Evolutionary conservation across 495 filamentous ascomycete genomes (phyloP), one percentile per base, ranked within the genome.

Genomic region (Copromyces sp.): DNA sequence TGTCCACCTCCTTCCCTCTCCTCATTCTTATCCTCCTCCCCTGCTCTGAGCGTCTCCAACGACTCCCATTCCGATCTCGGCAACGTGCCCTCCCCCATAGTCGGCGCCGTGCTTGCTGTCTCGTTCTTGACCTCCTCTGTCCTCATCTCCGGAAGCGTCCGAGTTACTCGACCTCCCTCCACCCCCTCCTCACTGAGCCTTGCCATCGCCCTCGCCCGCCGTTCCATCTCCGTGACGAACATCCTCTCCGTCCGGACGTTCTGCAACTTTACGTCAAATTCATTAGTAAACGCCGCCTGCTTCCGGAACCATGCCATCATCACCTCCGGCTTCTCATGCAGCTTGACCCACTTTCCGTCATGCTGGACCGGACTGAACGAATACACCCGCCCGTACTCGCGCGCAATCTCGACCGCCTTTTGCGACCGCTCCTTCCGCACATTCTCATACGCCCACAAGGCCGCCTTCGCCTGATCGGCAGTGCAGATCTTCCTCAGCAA

Each of bases 251-350:
- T 80, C 29, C 69, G 45, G 9, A 77, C 75, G 29, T 81, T 82
- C 72, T 83, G 80, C 38, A 69, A 68, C 72, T 59, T 35, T 7
- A 83, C 73, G 47, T 83, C 78, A 9, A 76, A 76, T 38, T 81
- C 76, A 35, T 83, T 81, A 0, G 81, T 82, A 68, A 80, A 79
- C 1, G 70, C 73, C 4, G 77, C 80, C 39, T 77, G 76, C 71
- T 72, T 39, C 0, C 29, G 53, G 42, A 83, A 82, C 68, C 81
- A 81, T 0, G 12, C 35, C 74, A 45, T 76, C 76, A 81, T 75
- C 53, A 77, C 65, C 35, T 68, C 72, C 8, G 81, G 81, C 38
- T 82, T 80, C 74, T 80, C 78, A 29, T 81, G 77, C 73, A 83
- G 77, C 9, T 71, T 75, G 12, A 35, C 53, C 53, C 24, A 32